Evolutionary conservation across 2,329 filamentous ascomycete genomes (phyloP), one percentile per base, ranked within the genome.

Genomic region (Neurospora sp.): DNA sequence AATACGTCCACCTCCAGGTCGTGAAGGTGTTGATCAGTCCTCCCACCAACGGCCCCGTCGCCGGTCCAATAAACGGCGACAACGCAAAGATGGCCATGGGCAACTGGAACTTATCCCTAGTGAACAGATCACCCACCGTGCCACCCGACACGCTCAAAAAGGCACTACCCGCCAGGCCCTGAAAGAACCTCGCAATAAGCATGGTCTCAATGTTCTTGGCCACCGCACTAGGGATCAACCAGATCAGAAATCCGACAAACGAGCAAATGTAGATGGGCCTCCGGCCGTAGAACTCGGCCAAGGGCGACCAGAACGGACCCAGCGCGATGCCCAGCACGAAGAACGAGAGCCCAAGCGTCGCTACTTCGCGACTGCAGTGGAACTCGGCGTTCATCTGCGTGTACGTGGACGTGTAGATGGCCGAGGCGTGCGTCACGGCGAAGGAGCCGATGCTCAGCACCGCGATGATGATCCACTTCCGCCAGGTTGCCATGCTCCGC

Each of bases 341-440:
- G 1, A 91, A 84, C 0, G 92, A 93, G 68, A 97, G 82, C 0
- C 94, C 95, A 10, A 97, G 79, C 3, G 92, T 93, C 12, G 91
- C 92, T 33, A 96, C 85, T 67, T 92, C 83, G 69, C 87, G 85
- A 0, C 91, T 91, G 75, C 87, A 86, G 73, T 87, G 81, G 75
- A 97, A 96, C 71, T 96, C 91, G 36, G 83, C 81, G 72, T 90
- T 88, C 80, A 97, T 88, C 79, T 96, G 91, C 19, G 76, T 77
- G 78, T 97, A 97, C 0, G 92, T 96, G 12, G 88, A 88, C 0
- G 93, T 95, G 80, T 97, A 97, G 75, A 97, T 88, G n/a, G 93
- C 96, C 66, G 91, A 94, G 1, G 92, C 88, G 77, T 90, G 93
- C 8, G 93, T 97, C 91, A 97, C 93, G 79, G 92, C 95, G 71